Evolutionary conservation across 2,329 filamentous ascomycete species (phyloP).

Genomic region (Aspergillus hiratsukae): DNA sequence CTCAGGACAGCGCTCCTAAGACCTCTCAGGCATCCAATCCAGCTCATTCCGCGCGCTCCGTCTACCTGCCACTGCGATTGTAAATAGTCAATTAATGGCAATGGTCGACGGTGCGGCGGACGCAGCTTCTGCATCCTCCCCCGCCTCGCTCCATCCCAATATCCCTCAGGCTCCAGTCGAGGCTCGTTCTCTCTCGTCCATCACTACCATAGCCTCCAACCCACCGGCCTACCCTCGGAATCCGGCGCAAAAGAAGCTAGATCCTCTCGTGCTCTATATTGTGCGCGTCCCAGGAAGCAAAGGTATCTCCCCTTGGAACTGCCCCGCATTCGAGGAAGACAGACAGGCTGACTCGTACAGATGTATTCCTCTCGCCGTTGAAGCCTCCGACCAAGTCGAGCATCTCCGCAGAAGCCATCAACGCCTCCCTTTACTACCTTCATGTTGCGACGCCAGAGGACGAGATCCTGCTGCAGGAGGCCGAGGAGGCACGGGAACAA

Average conservation of each 20-base stretch:
- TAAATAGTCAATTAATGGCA: constrained; percentile 12
- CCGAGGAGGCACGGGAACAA: constrained; percentile 34
- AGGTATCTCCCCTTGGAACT: constrained; percentile 50
- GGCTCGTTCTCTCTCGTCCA: constrained; percentile 73
- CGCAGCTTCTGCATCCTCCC: constrained; percentile 23
- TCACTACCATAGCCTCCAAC: constrained; percentile 77
- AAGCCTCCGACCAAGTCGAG: constrained; percentile 79
- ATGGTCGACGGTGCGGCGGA: constrained; percentile 22
- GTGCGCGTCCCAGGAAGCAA: constrained; percentile 85
- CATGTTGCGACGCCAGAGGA: constrained; percentile 68
- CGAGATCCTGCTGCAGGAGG: constrained; percentile 36
- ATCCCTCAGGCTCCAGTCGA: constrained; percentile 51
- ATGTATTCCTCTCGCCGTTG: constrained; percentile 85
- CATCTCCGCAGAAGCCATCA: constrained; percentile 81
- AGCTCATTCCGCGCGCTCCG: background rate
- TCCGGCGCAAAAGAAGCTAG: constrained; percentile 62
- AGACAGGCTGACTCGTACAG: constrained; percentile 41
- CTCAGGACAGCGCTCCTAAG: background rate
- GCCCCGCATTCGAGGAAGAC: background rate
- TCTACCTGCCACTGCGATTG: background rate
- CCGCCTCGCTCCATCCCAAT: constrained; percentile 13
- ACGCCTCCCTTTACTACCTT: constrained; percentile 84
- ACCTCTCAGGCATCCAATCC: background rate
- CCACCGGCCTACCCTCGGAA: constrained; percentile 82
- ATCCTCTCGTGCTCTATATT: constrained; percentile 82